Base-by-base conservation (phyloP, 768 basidiomycete species). In the Pleurotus tuoliensis region DNA sequence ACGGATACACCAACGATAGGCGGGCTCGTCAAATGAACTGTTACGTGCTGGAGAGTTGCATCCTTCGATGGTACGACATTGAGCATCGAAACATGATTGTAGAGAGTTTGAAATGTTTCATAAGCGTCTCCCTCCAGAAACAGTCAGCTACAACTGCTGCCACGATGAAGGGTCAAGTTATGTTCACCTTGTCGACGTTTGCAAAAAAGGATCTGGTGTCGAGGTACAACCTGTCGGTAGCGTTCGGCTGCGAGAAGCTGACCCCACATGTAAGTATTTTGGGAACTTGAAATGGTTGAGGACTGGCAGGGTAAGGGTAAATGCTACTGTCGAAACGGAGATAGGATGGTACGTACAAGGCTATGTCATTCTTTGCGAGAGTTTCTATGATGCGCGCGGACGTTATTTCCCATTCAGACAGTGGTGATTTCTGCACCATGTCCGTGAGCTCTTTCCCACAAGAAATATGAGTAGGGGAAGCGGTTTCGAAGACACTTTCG, bases 271-370 rank as follows among this genome's bases (percentile, higher is more conserved):
- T 65, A 7, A 61, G 58, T 57, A 85, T 72, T 44, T 74, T 66
- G 9, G 67, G 64, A 13, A 77, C 68, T 38, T 71, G 66, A 59
- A 87, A 86, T 9, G 83, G 80, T 56, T 88, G 86, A 9, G 86
- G 85, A 59, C 86, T 88, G 48, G 5, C 40, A 9, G 1, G 52
- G 18, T 55, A 18, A n/a, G 13, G 13, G n/a, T 7, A 25, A 52
- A 22, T 58, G 37, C 30, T 56, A 27, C 52, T 24, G 49, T 57
- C 43, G 15, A 54, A 39, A 13, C 47, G 44, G 5, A 13, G 44
- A 18, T 20, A 25, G n/a, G 60, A 30, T 20, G 22, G 39, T 18
- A 69, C 83, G 58, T 55, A 86, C 84, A 73, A 86, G 13, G 71
- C 65, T 2, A 80, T 64, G 58, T 81, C 76, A 18, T 66, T 71